phyloP scores from a whole-genome alignment of 805 yeast species.

The Pichia membranifaciens region DNA sequence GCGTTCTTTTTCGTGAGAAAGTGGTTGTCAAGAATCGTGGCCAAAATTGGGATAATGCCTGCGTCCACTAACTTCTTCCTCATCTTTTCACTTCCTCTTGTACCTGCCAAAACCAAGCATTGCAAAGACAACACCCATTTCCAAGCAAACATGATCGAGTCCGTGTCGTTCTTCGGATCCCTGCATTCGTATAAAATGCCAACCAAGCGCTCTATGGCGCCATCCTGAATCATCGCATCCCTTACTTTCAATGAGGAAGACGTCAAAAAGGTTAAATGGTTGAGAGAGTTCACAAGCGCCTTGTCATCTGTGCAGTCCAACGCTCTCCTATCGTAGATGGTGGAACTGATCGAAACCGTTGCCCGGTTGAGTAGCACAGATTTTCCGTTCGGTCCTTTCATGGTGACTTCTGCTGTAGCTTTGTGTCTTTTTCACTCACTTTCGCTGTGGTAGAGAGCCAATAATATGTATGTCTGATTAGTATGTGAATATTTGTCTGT shows the following conservation, averaged over 20 bases:
- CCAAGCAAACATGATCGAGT: slow-evolving; percentile 70
- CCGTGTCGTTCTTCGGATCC: slow-evolving; percentile 27
- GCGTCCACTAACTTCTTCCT: slow-evolving; percentile 85
- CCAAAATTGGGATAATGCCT: slow-evolving; percentile 84
- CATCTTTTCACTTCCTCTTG: slow-evolving; percentile 84
- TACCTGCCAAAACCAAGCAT: slow-evolving; percentile 84
- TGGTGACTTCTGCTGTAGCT: slow-evolving; percentile 23
- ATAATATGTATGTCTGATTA: background rate
- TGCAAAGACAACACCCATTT: slow-evolving; percentile 96
- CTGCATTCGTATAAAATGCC: slow-evolving; percentile 81
- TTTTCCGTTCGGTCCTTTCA: slow-evolving; percentile 89
- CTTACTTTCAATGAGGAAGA: slow-evolving; percentile 84
- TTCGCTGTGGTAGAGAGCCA: background rate
- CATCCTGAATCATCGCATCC: slow-evolving; percentile 83
- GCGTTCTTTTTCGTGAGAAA: slow-evolving; percentile 32
- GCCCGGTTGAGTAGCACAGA: slow-evolving; percentile 78
- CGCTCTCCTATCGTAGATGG: slow-evolving; percentile 87
- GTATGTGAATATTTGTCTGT: too few relatives aligned
- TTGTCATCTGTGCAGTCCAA: slow-evolving; percentile 84
- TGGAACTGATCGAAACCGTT: slow-evolving; percentile 84
- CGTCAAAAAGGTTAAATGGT: slow-evolving; percentile 81
- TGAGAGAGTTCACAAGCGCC: slow-evolving; percentile 86
- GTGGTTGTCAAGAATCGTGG: slow-evolving; percentile 88
- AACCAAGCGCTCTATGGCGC: slow-evolving; percentile 85
- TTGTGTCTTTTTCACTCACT: background rate